phyloP scores from a whole-genome alignment of 306 rosid species.

The Medicago lupulina region DNA sequence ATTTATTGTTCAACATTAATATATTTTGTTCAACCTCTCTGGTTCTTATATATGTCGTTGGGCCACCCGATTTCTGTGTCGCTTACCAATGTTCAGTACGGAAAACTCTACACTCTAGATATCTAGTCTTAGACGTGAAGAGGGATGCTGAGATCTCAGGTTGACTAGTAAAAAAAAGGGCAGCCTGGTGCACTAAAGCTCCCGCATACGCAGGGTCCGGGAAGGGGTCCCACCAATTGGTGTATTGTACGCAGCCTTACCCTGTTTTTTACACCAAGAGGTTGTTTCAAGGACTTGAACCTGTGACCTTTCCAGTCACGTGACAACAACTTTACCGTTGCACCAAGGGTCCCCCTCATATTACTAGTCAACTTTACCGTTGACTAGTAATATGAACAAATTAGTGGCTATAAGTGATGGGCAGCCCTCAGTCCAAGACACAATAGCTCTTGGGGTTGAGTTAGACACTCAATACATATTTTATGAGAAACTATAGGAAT shows the following conservation, averaged over 20 bases:
- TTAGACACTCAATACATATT: not conserved
- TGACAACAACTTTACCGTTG: too few species aligned
- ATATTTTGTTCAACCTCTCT: not conserved
- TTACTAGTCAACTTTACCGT: not conserved
- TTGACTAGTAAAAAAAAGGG: not conserved
- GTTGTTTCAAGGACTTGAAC: too few species aligned
- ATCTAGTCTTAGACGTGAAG: not conserved
- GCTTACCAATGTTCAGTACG: not conserved
- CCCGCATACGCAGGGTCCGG: too few species aligned
- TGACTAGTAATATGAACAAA: not conserved
- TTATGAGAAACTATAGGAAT: constrained; percentile 18
- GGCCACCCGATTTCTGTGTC: not conserved
- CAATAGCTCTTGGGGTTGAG: not conserved
- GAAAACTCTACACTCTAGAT: not conserved
- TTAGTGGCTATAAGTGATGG: not conserved
- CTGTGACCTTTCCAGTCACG: too few species aligned
- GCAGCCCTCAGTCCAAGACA: not conserved
- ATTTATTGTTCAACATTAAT: not conserved
- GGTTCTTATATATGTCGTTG: not conserved
- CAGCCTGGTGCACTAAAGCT: too few species aligned
- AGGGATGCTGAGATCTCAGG: not conserved
- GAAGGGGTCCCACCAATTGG: too few species aligned
- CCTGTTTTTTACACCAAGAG: too few species aligned
- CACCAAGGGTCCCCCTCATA: too few species aligned
- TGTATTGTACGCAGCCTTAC: too few species aligned